A percentile compares a stretch with the other conserved stretches of the same genome.
Conservation (phyloP, 352 stramenopile genomes). For the Pythium grandisporangium region DNA sequence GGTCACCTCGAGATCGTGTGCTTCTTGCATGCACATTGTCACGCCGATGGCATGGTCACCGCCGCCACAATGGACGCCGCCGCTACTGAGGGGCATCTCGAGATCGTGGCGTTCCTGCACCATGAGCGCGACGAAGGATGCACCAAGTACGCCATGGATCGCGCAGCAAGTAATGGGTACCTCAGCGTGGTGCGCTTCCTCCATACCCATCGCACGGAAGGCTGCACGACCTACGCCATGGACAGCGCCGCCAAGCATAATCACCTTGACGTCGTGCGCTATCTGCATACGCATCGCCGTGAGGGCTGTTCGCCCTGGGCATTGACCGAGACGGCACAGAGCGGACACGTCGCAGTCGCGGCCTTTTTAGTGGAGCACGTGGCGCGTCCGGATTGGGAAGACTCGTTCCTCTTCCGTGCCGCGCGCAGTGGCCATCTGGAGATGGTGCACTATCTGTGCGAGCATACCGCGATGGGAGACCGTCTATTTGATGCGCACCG, state of each 20-base stretch:
- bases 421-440: background rate
- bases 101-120: background rate
- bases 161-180: background rate
- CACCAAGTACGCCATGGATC: constrained; percentile 1
- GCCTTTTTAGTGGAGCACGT: background rate
- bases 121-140: constrained; percentile 1
- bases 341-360: background rate
- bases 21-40: constrained; percentile 6
- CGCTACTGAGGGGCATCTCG: background rate
- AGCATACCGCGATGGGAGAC: constrained; percentile 3
- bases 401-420: background rate
- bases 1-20: constrained; percentile 6
- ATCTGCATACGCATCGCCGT: background rate
- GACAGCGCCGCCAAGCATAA: background rate
- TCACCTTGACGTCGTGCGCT: constrained; percentile 1
- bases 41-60: background rate
- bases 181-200: constrained; percentile 4
- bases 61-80: background rate
- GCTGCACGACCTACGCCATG: background rate
- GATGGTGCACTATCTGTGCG: background rate
- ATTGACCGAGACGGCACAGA: constrained; percentile 8
- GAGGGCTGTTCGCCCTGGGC: constrained; percentile 12
- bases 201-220: constrained; percentile 3
- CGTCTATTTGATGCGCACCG: constrained; percentile 11
- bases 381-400: background rate